A percentile compares a stretch with the other conserved stretches of the same genome.
Conservation (phyloP, 352 stramenopile genomes). For the Pythium diclinum region DNA sequence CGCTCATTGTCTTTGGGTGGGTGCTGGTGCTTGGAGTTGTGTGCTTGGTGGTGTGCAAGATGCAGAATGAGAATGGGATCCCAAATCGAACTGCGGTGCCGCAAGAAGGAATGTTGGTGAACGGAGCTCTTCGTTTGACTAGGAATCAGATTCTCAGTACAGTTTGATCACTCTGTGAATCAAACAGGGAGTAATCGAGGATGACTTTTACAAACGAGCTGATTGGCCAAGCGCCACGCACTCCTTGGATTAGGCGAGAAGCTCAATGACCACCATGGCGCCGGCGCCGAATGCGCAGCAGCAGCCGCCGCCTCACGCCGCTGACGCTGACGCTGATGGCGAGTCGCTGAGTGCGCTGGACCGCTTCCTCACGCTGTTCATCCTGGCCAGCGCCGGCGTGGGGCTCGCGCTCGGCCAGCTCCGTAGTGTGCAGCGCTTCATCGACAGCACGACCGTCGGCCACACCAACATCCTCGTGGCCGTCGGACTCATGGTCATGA, state of each 20-base stretch:
- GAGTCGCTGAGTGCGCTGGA: constrained; percentile 35
- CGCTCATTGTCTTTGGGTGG: neutral
- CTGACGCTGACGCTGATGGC: neutral
- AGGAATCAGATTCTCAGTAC: neutral
- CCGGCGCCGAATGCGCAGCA: neutral
- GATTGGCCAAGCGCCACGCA: constrained; percentile 12
- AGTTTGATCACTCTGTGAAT: neutral
- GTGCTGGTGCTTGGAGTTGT: neutral
- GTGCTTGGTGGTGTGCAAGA: neutral
- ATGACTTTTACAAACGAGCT: neutral
- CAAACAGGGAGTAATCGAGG: neutral
- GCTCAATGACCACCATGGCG: neutral
- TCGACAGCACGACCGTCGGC: constrained; percentile 44
- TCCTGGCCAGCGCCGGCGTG: constrained; percentile 34
- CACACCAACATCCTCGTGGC: constrained; percentile 56
- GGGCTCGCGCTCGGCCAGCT: constrained; percentile 40
- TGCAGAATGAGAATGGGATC: neutral
- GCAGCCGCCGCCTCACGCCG: neutral
- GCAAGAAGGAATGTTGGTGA: neutral
- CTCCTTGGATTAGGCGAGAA: neutral
- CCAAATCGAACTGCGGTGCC: neutral
- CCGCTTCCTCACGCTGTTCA: constrained; percentile 50
- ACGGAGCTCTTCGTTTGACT: neutral
- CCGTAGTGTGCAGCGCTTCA: constrained; percentile 33
- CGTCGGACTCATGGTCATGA: constrained; percentile 48